Evolutionary conservation across 352 stramenopile genomes (phyloP).

Genomic region (Phytophthora chlamydospora): DNA sequence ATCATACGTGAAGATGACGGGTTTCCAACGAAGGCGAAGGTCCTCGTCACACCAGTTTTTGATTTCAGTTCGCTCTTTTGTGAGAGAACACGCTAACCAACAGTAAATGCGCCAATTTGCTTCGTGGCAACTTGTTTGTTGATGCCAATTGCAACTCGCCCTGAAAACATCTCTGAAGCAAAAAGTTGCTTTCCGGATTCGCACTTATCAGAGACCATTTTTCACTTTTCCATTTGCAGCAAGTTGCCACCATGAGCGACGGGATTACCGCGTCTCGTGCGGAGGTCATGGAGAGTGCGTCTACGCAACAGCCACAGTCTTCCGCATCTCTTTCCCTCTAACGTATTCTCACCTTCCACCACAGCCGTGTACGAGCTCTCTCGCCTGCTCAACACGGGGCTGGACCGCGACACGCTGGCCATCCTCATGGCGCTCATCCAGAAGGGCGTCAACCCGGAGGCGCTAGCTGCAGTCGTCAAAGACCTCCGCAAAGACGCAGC

Average conservation of each 20-base stretch:
- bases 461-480: conserved; percentile 88
- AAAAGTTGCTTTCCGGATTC: conserved; percentile 3
- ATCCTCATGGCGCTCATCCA: conserved; percentile 90
- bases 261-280: conserved; percentile 53
- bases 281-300: conserved; percentile 69
- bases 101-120: too few species aligned
- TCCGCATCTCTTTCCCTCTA: neutral
- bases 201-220: conserved; percentile 1
- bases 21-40: too few species aligned
- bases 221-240: neutral
- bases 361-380: conserved; percentile 91
- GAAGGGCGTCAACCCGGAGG: conserved; percentile 91
- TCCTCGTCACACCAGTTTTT: too few species aligned
- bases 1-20: conserved; percentile 5
- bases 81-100: too few species aligned
- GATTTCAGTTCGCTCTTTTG: too few species aligned
- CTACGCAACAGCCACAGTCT: neutral
- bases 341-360: neutral
- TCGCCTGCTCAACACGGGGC: conserved; percentile 88
- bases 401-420: conserved; percentile 88
- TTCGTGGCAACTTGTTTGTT: too few species aligned
- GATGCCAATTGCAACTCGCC: too few species aligned
- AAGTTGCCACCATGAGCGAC: conserved; percentile 27
- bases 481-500: conserved; percentile 83
- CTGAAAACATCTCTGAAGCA: too few species aligned